These are phyloP conservation scores for Beta macrorhiza DNA, from an alignment of 179 eudicot genomes.

Conservation along the genomic window DNA sequence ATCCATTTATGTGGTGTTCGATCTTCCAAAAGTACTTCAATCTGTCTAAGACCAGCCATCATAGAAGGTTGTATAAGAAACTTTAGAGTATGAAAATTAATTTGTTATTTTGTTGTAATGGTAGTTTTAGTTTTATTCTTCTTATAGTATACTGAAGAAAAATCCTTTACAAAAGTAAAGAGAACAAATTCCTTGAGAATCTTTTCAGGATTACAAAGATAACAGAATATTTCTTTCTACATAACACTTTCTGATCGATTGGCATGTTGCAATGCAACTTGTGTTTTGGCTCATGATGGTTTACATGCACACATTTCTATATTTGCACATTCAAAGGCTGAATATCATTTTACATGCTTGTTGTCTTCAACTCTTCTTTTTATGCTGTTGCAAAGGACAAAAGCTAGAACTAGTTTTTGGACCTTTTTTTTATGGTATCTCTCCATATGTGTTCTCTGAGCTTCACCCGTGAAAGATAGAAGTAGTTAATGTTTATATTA, in stretches of 20 bases:
- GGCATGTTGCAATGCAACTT: neutral
- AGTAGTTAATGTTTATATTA: neutral
- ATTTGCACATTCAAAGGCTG: slow-evolving; percentile 10
- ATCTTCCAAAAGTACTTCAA: slow-evolving; percentile 65
- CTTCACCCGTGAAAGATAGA: neutral
- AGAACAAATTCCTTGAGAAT: slow-evolving; percentile 59
- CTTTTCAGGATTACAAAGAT: slow-evolving; percentile 35
- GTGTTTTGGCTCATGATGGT: neutral
- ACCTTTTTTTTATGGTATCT: neutral
- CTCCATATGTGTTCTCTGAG: neutral
- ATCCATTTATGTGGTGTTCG: slow-evolving; percentile 67
- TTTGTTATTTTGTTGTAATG: neutral
- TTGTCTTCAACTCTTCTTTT: neutral
- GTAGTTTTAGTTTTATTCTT: slow-evolving; percentile 16
- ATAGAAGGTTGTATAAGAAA: neutral
- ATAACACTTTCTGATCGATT: slow-evolving; percentile 14
- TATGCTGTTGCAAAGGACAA: neutral
- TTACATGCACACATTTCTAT: slow-evolving; percentile 17
- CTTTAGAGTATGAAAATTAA: neutral
- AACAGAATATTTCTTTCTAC: slow-evolving; percentile 31
- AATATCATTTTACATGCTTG: slow-evolving; percentile 1
- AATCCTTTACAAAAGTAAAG: slow-evolving; percentile 16
- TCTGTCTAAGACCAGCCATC: slow-evolving; percentile 50
- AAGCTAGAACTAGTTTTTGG: neutral
- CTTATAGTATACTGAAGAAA: slow-evolving; percentile 23